These are phyloP conservation scores for Hypoxylon sp. DNA, from an alignment of 2,329 filamentous ascomycete species.

Conservation along the genomic window DNA sequence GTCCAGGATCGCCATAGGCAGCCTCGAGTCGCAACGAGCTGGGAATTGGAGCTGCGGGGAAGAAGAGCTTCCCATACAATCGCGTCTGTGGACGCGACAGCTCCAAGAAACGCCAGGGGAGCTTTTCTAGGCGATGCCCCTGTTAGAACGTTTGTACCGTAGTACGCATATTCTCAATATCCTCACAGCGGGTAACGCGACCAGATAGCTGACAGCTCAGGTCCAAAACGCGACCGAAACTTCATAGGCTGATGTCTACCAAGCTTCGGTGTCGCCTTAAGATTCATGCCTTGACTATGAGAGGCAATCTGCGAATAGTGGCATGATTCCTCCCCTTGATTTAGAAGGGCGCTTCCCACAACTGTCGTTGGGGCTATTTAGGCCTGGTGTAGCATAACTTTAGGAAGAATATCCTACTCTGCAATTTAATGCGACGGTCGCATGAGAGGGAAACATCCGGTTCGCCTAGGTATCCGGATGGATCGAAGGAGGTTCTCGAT, in stretches of 20 bases:
- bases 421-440: constrained; percentile 25
- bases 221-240: neutral
- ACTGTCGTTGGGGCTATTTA: neutral
- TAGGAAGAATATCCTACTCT: constrained; percentile 9
- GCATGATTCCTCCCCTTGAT: neutral
- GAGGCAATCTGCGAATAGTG: neutral
- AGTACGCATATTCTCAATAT: neutral
- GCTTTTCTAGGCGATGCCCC: neutral
- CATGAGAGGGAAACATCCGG: constrained; percentile 21
- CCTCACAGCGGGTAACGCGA: neutral
- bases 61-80: constrained; percentile 1
- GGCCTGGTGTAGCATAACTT: neutral
- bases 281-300: neutral
- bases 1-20: constrained; percentile 2
- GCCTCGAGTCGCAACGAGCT: constrained; percentile 2
- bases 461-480: constrained; percentile 8
- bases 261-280: neutral
- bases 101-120: neutral
- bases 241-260: neutral
- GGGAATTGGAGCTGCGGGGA: neutral
- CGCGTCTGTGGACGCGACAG: neutral
- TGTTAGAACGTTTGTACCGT: neutral
- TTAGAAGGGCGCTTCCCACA: constrained; percentile 1
- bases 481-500: neutral
- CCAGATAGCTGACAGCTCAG: neutral